These are phyloP conservation scores for Penicillium sp. DNA, from an alignment of 2,329 filamentous ascomycete species.

Conservation along the genomic window DNA sequence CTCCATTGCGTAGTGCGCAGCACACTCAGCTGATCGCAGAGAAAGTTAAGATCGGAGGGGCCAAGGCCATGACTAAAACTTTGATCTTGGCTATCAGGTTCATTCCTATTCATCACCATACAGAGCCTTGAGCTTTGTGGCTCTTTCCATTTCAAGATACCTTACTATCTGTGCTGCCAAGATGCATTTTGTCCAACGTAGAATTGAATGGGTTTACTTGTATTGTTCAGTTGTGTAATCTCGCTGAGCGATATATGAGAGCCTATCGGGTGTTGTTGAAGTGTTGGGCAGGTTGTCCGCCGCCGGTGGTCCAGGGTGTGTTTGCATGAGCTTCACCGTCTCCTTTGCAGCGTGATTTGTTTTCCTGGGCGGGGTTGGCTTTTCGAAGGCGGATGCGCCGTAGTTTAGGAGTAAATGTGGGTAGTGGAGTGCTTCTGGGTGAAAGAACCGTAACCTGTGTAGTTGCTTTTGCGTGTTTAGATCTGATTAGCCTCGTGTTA, in stretches of 20 bases:
- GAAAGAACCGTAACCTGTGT: not conserved
- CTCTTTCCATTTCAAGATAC: not conserved
- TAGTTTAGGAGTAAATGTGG: not conserved
- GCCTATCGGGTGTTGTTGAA: not conserved
- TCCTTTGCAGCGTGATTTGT: not conserved
- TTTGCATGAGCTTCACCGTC: constrained; percentile 1
- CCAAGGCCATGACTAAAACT: not conserved
- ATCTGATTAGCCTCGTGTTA: not conserved
- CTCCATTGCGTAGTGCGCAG: not conserved
- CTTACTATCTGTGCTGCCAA: not conserved
- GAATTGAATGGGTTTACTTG: not conserved
- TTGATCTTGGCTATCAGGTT: not conserved
- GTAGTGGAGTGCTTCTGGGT: not conserved
- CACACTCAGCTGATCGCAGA: not conserved
- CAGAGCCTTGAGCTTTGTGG: not conserved
- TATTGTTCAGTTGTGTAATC: not conserved
- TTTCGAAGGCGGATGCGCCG: not conserved
- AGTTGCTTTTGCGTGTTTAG: not conserved
- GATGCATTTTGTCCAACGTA: not conserved
- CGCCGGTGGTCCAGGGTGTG: not conserved
- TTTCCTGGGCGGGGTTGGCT: not conserved
- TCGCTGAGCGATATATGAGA: not conserved
- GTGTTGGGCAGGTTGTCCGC: not conserved
- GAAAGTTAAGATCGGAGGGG: not conserved
- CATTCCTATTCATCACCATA: too few species aligned